These are phyloP conservation scores for Hypsizygus marmoreus DNA, from an alignment of 768 basidiomycete species.

Conservation along the genomic window DNA sequence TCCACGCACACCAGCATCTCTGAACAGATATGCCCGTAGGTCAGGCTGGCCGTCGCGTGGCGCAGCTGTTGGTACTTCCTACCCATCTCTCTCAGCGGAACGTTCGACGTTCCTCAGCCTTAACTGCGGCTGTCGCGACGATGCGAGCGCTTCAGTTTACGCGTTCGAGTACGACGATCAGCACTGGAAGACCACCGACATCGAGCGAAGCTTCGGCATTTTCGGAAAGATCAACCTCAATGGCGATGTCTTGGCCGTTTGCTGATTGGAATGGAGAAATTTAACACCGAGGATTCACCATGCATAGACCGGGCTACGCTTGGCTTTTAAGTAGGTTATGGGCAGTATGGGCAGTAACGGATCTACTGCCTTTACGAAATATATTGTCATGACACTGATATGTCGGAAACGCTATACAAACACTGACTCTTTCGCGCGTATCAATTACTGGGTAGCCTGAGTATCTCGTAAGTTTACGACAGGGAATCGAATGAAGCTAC, in stretches of 20 bases:
- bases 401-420: no score
- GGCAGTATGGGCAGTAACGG: no score
- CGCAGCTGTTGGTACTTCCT: constrained; percentile 1
- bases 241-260: constrained; percentile 10
- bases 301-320: no score
- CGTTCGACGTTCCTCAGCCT: constrained; percentile 10
- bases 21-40: constrained; percentile 3
- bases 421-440: no score
- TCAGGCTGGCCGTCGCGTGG: constrained; percentile 21
- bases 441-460: no score
- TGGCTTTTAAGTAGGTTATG: no score
- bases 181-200: constrained; percentile 17
- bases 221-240: constrained; percentile 14
- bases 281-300: no score
- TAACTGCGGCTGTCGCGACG: constrained; percentile 16
- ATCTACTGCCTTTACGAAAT: no score
- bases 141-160: constrained; percentile 12
- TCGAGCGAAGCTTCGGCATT: constrained; percentile 20
- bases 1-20: background rate
- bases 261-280: no score
- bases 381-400: no score
- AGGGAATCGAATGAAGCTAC: no score
- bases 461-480: no score
- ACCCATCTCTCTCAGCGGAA: constrained; percentile 8
- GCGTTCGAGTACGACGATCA: constrained; percentile 21